These are phyloP conservation scores for Hygrophila difformis DNA, from an alignment of 257 asterid species.

Conservation along the genomic window DNA sequence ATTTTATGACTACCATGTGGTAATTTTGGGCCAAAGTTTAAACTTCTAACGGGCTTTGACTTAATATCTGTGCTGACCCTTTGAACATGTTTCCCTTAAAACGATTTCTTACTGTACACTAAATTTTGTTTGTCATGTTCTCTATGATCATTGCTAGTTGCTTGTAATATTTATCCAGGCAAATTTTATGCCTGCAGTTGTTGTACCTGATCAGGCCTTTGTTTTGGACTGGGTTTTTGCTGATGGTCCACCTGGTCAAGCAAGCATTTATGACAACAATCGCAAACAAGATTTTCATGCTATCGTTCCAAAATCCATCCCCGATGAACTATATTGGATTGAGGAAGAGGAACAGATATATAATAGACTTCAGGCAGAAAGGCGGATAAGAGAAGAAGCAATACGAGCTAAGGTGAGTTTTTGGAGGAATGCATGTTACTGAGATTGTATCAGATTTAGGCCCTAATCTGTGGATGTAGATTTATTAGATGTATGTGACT, in stretches of 20 bases:
- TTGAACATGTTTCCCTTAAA: neutral
- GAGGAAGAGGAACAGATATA: slow-evolving; percentile 64
- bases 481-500: neutral
- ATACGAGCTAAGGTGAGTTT: slow-evolving; percentile 62
- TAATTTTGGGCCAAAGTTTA: too few species aligned
- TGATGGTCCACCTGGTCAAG: slow-evolving; percentile 82
- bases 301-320: slow-evolving; percentile 46
- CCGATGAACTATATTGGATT: slow-evolving; percentile 61
- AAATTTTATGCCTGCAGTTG: slow-evolving; percentile 46
- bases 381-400: slow-evolving; percentile 66
- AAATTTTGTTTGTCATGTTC: slow-evolving; percentile 8
- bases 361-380: slow-evolving; percentile 58
- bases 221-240: slow-evolving; percentile 96
- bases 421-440: slow-evolving; percentile 5
- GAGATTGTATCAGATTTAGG: slow-evolving; percentile 1
- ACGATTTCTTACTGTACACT: neutral
- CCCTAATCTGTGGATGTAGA: slow-evolving; percentile 7
- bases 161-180: slow-evolving; percentile 20
- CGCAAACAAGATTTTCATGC: slow-evolving; percentile 66
- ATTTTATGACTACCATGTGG: too few species aligned
- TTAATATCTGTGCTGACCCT: too few species aligned
- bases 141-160: slow-evolving; percentile 10
- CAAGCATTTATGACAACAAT: slow-evolving; percentile 68
- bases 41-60: too few species aligned
- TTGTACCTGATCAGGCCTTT: slow-evolving; percentile 67